A percentile compares a stretch with the other conserved stretches of the same genome.
Conservation (phyloP, 106 monocot species). For the Amphibolis antarctica region DNA sequence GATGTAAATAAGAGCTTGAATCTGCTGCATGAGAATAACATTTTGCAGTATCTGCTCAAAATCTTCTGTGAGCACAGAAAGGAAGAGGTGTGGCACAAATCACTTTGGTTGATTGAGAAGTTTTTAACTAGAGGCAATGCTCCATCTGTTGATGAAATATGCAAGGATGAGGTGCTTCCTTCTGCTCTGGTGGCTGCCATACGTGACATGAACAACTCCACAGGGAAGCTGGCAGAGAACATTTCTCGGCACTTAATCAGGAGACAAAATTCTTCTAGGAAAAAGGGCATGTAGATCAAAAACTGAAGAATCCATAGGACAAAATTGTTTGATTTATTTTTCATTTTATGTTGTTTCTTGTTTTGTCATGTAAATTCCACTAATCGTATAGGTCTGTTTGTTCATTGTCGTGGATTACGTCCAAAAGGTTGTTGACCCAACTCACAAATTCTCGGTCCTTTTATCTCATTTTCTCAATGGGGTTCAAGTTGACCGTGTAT, state of each 20-base stretch:
- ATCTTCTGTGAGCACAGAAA: slow-evolving; percentile 25
- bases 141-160: slow-evolving; percentile 13
- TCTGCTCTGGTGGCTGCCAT: slow-evolving; percentile 26
- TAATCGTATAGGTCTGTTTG: too few relatives aligned
- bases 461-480: too few relatives aligned
- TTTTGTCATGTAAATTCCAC: too few relatives aligned
- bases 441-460: too few relatives aligned
- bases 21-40: slow-evolving; percentile 18
- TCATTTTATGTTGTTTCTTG: too few relatives aligned
- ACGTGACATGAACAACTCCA: slow-evolving; percentile 24
- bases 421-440: too few relatives aligned
- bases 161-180: slow-evolving; percentile 24
- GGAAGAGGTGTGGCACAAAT: slow-evolving; percentile 23
- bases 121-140: slow-evolving; percentile 31
- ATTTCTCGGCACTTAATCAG: slow-evolving; percentile 23
- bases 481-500: too few relatives aligned
- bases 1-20: slow-evolving; percentile 30
- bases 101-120: slow-evolving; percentile 50
- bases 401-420: too few relatives aligned
- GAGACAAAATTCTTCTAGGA: too few relatives aligned
- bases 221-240: slow-evolving; percentile 31
- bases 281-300: too few relatives aligned
- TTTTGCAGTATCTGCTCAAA: slow-evolving; percentile 22
- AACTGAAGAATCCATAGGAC: too few relatives aligned
- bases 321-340: too few relatives aligned